Percentiles rank a stretch among this genome's conserved stretches.
Conservation (phyloP, 2,329 filamentous ascomycete species). For the Curvularia hawaiiensis region DNA sequence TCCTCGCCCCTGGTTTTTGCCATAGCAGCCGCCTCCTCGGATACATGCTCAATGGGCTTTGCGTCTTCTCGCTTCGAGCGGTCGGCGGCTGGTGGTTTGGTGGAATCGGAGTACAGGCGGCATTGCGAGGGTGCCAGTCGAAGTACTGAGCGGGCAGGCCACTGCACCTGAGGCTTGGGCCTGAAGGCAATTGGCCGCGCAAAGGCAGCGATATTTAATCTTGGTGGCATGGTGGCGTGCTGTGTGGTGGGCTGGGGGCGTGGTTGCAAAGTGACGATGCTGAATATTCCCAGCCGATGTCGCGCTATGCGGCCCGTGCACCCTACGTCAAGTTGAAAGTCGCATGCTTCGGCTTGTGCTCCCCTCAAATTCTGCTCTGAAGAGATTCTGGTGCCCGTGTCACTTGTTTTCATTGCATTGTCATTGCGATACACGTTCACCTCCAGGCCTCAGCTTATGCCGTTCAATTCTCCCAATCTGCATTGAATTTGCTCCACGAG, state of each 20-base stretch:
- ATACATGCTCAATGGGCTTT: conserved; percentile 61
- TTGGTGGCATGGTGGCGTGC: conserved; percentile 45
- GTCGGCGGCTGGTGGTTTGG: conserved; percentile 38
- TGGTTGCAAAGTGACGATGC: conserved; percentile 30
- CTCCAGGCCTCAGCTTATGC: not conserved
- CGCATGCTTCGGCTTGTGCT: not conserved
- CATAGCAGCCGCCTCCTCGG: conserved; percentile 67
- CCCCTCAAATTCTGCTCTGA: not conserved
- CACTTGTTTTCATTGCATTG: not conserved
- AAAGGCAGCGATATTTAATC: conserved; percentile 41
- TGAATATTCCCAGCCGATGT: conserved; percentile 16
- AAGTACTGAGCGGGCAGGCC: conserved; percentile 29
- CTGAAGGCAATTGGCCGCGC: conserved; percentile 42
- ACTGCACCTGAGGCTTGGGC: conserved; percentile 37
- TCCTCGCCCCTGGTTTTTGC: conserved; percentile 62
- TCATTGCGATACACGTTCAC: not conserved
- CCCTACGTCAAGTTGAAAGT: conserved; percentile 5
- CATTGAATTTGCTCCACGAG: not conserved
- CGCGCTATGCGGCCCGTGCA: conserved; percentile 27
- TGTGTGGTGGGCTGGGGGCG: conserved; percentile 17
- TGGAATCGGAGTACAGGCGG: conserved; percentile 40
- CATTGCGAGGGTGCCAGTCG: conserved; percentile 34
- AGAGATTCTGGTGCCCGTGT: not conserved
- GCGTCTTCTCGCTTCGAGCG: conserved; percentile 38
- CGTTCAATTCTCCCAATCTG: not conserved